These are phyloP conservation scores for Lasiodiplodia citricola DNA, from an alignment of 2,329 filamentous ascomycete species.

Conservation along the genomic window DNA sequence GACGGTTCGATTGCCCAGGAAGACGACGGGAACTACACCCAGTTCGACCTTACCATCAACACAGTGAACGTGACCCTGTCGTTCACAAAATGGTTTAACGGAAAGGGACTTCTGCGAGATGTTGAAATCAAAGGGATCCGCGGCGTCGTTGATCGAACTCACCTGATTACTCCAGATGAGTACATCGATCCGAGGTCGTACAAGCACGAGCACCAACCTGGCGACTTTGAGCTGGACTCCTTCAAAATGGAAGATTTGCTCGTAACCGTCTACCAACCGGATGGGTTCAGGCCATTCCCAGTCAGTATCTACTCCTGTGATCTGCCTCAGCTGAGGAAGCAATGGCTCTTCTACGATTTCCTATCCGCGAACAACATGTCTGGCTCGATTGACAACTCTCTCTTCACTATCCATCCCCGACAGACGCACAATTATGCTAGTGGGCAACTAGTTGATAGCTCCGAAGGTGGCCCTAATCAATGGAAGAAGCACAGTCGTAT, in stretches of 20 bases:
- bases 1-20: constrained; percentile 57
- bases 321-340: constrained; percentile 87
- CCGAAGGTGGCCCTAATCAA: constrained; percentile 68
- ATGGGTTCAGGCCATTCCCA: constrained; percentile 89
- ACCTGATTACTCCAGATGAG: constrained; percentile 72
- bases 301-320: constrained; percentile 97
- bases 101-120: constrained; percentile 86
- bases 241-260: constrained; percentile 96
- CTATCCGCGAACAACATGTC: constrained; percentile 95
- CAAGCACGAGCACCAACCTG: constrained; percentile 83
- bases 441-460: constrained; percentile 61
- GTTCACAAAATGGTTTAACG: constrained; percentile 99
- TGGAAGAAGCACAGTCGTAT: constrained; percentile 98
- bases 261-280: constrained; percentile 88
- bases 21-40: constrained; percentile 96
- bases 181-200: constrained; percentile 83
- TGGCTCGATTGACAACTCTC: constrained; percentile 90
- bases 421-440: constrained; percentile 83
- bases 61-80: constrained; percentile 96
- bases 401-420: constrained; percentile 95
- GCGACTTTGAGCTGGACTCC: constrained; percentile 95
- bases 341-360: constrained; percentile 98
- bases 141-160: constrained; percentile 89
- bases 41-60: constrained; percentile 94
- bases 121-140: constrained; percentile 94